Conservation (phyloP, 2,329 filamentous ascomycete genomes). For the Microcyclosporella mali region DNA sequence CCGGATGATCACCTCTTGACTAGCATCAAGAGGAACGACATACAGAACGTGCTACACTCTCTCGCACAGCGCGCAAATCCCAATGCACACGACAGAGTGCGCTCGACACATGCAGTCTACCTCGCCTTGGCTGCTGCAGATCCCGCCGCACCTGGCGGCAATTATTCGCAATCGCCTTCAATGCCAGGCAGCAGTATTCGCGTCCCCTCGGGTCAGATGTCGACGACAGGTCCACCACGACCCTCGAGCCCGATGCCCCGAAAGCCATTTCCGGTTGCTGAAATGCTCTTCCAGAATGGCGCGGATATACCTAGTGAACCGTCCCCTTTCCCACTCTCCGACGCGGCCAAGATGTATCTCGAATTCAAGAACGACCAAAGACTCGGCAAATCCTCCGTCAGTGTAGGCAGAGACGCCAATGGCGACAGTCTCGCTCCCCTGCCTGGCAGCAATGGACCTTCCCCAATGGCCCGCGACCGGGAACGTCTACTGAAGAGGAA, state of each 20-base stretch:
- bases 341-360: conserved; percentile 73
- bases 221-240: conserved; percentile 31
- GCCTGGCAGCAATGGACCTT: conserved; percentile 27
- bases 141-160: conserved; percentile 62
- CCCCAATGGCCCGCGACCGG: conserved; percentile 15
- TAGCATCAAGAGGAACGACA: conserved; percentile 92
- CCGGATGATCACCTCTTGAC: conserved; percentile 85
- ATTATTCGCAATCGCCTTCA: conserved; percentile 34
- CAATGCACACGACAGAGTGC: conserved; percentile 77
- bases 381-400: conserved; percentile 28
- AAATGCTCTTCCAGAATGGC: conserved; percentile 87
- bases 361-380: conserved; percentile 62
- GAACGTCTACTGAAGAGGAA: conserved; percentile 25
- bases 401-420: conserved; percentile 25
- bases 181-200: conserved; percentile 34
- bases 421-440: conserved; percentile 58
- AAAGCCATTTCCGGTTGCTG: conserved; percentile 75
- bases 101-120: conserved; percentile 83
- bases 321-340: conserved; percentile 77
- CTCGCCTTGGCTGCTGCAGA: conserved; percentile 88
- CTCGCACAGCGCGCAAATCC: conserved; percentile 80
- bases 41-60: conserved; percentile 86
- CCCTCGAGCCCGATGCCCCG: conserved; percentile 26
- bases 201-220: conserved; percentile 20
- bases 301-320: conserved; percentile 72